These are phyloP conservation scores for Purpureocillium lavendulum DNA, from an alignment of 2,329 filamentous ascomycete genomes.

Conservation along the genomic window DNA sequence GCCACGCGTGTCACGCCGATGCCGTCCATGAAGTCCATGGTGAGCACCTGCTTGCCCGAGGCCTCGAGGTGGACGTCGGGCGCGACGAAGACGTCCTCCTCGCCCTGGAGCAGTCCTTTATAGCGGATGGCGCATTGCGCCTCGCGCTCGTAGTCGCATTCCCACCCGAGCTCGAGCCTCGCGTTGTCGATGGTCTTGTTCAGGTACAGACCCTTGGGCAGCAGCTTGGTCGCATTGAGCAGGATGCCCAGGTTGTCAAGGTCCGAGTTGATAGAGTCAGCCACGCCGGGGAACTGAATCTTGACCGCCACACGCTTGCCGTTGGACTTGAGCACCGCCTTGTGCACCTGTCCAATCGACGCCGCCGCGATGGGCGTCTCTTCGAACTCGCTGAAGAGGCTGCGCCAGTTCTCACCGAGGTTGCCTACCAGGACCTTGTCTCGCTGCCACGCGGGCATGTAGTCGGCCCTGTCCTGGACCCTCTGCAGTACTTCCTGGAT, in stretches of 20 bases:
- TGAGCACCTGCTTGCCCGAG: slow-evolving; percentile 78
- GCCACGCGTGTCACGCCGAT: slow-evolving; percentile 74
- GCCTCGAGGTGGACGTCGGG: slow-evolving; percentile 72
- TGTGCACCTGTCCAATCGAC: slow-evolving; percentile 94
- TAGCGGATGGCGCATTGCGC: slow-evolving; percentile 74
- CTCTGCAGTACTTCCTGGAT: slow-evolving; percentile 87
- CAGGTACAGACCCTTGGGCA: slow-evolving; percentile 87
- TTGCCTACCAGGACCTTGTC: slow-evolving; percentile 74
- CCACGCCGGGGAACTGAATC: slow-evolving; percentile 93
- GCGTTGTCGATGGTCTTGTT: slow-evolving; percentile 98
- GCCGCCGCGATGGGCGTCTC: slow-evolving; percentile 90
- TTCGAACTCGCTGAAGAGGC: slow-evolving; percentile 76
- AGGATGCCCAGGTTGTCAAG: slow-evolving; percentile 88
- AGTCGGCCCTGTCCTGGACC: slow-evolving; percentile 93
- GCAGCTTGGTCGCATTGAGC: slow-evolving; percentile 78
- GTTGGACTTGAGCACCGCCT: slow-evolving; percentile 67
- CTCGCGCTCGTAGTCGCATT: slow-evolving; percentile 91
- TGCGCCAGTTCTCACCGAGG: slow-evolving; percentile 75
- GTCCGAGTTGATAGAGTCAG: slow-evolving; percentile 92
- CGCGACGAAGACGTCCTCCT: slow-evolving; percentile 67
- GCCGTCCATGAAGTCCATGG: slow-evolving; percentile 87
- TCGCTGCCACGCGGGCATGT: slow-evolving; percentile 92
- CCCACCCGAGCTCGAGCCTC: slow-evolving; percentile 85
- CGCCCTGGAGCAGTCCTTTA: slow-evolving; percentile 56
- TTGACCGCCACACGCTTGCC: slow-evolving; percentile 82